phyloP scores from a whole-genome alignment of 306 rosid species.

The Morella rubra region DNA sequence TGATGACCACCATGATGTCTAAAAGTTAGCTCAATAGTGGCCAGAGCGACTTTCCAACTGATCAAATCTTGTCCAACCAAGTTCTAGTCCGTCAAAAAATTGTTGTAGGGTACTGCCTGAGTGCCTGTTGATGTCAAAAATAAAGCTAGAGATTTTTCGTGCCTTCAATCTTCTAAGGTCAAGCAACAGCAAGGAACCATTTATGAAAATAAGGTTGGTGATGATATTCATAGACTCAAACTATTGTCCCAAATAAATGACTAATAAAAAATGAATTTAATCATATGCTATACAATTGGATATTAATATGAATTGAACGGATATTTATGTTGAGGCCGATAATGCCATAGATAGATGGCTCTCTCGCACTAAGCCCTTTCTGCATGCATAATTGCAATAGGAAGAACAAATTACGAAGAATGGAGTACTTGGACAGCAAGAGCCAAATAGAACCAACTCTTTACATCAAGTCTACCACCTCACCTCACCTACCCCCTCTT shows the following conservation, averaged over 20 bases:
- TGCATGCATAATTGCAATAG: constrained; percentile 1
- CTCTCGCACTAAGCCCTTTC: constrained; percentile 9
- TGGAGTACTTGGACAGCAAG: constrained; percentile 7
- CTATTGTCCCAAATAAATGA: constrained; percentile 9
- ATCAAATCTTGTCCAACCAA: not conserved
- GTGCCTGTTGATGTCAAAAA: not conserved
- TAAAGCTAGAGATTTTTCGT: not conserved
- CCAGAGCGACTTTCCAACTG: no score
- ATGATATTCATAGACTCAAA: not conserved
- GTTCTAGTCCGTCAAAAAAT: not conserved
- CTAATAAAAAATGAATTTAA: constrained; percentile 25
- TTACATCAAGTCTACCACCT: constrained; percentile 6
- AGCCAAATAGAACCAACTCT: not conserved
- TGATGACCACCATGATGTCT: no score
- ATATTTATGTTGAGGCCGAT: constrained; percentile 6
- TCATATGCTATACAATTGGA: constrained; percentile 27
- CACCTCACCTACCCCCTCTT: constrained; percentile 1
- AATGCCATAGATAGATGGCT: constrained; percentile 25
- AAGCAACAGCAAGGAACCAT: not conserved
- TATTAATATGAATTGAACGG: not conserved
- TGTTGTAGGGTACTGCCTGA: no score
- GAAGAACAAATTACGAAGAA: not conserved
- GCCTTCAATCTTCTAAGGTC: not conserved
- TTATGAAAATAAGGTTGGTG: not conserved
- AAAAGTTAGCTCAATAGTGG: no score